Evolutionary conservation across 768 basidiomycete genomes (phyloP).

Genomic region (Boletellus ananiceps): DNA sequence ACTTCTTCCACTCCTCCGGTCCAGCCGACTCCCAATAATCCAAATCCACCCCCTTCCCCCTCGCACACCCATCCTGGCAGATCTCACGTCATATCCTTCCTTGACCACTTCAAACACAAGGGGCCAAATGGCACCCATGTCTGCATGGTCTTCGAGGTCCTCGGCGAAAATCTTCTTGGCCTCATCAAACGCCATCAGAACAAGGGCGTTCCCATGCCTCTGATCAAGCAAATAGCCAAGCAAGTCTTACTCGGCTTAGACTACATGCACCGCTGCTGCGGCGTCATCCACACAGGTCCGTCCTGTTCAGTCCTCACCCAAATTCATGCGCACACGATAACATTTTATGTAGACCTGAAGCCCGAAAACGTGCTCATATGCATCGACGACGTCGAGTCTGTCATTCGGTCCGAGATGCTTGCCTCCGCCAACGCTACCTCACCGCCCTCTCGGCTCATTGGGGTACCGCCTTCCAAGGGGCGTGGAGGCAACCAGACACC

Average conservation of each 20-base stretch:
- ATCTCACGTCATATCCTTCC: slow-evolving; percentile 93
- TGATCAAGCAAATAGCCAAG: slow-evolving; percentile 95
- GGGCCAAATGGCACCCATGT: slow-evolving; percentile 97
- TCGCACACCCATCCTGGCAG: slow-evolving; percentile 80
- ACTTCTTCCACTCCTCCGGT: slow-evolving; percentile 65
- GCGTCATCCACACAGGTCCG: slow-evolving; percentile 90
- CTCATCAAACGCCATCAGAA: slow-evolving; percentile 98
- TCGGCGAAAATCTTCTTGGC: slow-evolving; percentile 93
- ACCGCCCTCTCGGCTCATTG: slow-evolving; percentile 65
- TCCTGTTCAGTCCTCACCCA: background rate
- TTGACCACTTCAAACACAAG: slow-evolving; percentile 95
- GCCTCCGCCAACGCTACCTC: slow-evolving; percentile 32
- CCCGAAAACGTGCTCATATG: slow-evolving; percentile 97
- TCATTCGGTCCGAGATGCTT: slow-evolving; percentile 81
- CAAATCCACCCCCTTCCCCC: slow-evolving; percentile 47
- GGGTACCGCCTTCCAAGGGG: slow-evolving; percentile 90
- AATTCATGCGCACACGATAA: slow-evolving; percentile 3
- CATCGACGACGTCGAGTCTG: slow-evolving; percentile 94
- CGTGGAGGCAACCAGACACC: slow-evolving; percentile 97
- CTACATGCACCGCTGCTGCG: slow-evolving; percentile 97
- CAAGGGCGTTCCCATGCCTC: slow-evolving; percentile 89
- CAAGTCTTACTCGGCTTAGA: slow-evolving; percentile 93
- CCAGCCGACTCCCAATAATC: slow-evolving; percentile 43
- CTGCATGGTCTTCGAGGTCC: slow-evolving; percentile 99
- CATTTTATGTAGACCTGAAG: slow-evolving; percentile 65